Evolutionary conservation across 2,329 filamentous ascomycete genomes (phyloP).

Genomic region (Fusarium palustre): DNA sequence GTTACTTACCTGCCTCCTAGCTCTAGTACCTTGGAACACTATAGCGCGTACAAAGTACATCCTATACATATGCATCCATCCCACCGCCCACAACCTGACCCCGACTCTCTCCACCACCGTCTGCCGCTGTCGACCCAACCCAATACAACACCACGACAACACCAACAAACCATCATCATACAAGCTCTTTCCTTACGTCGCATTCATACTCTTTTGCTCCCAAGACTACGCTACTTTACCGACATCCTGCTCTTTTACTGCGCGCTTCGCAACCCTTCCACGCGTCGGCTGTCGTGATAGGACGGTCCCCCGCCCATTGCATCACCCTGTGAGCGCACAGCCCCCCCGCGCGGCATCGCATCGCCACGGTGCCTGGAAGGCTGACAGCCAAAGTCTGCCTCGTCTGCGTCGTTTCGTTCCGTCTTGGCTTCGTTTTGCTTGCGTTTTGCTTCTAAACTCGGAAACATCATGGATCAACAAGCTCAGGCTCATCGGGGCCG

Average conservation of each 20-base stretch:
- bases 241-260: conserved; percentile 24
- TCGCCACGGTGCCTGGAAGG: conserved; percentile 58
- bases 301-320: conserved; percentile 48
- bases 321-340: conserved; percentile 55
- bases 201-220: conserved; percentile 26
- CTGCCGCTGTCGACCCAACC: conserved; percentile 21
- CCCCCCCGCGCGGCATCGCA: conserved; percentile 48
- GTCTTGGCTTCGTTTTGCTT: conserved; percentile 9
- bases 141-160: conserved; percentile 7
- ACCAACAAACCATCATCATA: conserved; percentile 4
- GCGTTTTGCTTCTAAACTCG: conserved; percentile 47
- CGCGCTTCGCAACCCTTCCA: conserved; percentile 45
- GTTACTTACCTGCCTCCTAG: background rate
- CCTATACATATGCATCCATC: conserved; percentile 1
- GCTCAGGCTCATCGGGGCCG: conserved; percentile 60
- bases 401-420: conserved; percentile 40
- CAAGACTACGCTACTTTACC: background rate
- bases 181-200: conserved; percentile 32
- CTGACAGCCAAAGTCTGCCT: conserved; percentile 62
- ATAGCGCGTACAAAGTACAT: background rate
- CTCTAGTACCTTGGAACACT: background rate
- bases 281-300: conserved; percentile 48
- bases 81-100: conserved; percentile 24
- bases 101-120: conserved; percentile 39
- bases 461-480: conserved; percentile 58